phyloP scores from a whole-genome alignment of 768 basidiomycete genomes.

The Hypsizygus marmoreus region DNA sequence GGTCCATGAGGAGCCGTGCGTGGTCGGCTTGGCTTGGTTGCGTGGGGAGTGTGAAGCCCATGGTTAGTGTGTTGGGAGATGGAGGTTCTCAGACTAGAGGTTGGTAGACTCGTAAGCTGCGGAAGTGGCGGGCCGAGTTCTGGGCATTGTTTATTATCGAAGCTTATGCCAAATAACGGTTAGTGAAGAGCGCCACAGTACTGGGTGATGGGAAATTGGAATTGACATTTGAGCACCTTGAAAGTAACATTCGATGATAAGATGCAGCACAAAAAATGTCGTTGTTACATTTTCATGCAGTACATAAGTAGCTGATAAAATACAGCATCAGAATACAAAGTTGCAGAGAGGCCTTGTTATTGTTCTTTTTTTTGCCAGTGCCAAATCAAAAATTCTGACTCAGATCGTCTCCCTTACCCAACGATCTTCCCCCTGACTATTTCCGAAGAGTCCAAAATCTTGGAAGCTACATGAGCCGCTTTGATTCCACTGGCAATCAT shows the following conservation, averaged over 20 bases:
- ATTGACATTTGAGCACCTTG: no score
- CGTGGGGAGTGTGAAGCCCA: slow-evolving; percentile 50
- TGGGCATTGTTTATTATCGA: slow-evolving; percentile 1
- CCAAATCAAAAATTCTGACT: no score
- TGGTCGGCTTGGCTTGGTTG: slow-evolving; percentile 50
- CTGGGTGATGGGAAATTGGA: no score
- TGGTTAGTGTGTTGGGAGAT: no score
- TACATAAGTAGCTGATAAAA: no score
- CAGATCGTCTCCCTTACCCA: slow-evolving; percentile 25
- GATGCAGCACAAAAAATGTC: no score
- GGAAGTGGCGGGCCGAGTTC: slow-evolving; percentile 4
- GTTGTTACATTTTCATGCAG: no score
- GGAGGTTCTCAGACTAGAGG: no score
- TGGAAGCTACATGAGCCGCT: slow-evolving; percentile 66
- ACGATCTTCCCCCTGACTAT: slow-evolving; percentile 60
- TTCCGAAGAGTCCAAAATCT: slow-evolving; percentile 48
- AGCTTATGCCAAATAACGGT: slow-evolving; percentile 12
- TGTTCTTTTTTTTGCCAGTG: not conserved
- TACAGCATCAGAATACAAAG: no score
- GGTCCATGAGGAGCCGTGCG: slow-evolving; percentile 64
- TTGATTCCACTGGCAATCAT: slow-evolving; percentile 81
- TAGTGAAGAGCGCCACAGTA: no score
- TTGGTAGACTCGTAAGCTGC: not conserved
- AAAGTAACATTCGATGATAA: no score
- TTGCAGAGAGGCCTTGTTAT: no score